Base-by-base conservation (phyloP, 768 basidiomycete genomes). In the Mycena venus region DNA sequence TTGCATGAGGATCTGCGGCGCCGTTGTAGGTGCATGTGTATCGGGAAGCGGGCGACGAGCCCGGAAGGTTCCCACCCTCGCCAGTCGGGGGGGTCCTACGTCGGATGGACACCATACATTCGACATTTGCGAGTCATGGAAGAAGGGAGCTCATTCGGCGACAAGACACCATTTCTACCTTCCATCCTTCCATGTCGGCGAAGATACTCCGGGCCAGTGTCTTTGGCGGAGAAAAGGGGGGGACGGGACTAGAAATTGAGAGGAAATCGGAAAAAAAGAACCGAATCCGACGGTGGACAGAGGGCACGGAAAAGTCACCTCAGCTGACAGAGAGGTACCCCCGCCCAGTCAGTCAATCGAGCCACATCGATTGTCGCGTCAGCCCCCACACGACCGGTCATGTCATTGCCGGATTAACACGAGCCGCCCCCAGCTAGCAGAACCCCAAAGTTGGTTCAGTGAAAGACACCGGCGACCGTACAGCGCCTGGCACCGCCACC, bases 401-500 rank as follows among this genome's bases (percentile, higher is more conserved):
- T 9, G 31, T 27, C 58, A 25, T 8, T 6, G 23, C 31, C 44
- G 23, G n/a, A 49, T 49, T 25, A 38, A 60, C 59, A n/a, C 38
- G 17, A 27, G 17, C 25, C 38, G 40, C 14, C 36, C 27, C 40
- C 40, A 62, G 31, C 29, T 62, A 42, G n/a, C 40, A 51, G 23
- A 12, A 25, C 23, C 49, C 49, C 17, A 25, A 51, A 25, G 25
- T 27, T 21, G n/a, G 34, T 12, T 27, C 36, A 38, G 15, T 25
- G 38, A 12, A 25, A 12, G 31, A 47, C 62, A 63, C 44, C 62
- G 64, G 49, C 49, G 64, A 27, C 49, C 15, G 9, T 51, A 38
- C 32, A 66, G 38, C 47, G 34, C 68, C 58, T 49, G 44, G n/a
- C 58, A 49, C 58, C 32, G 34, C 68, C 56, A 44, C 58, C 12